Evolutionary conservation across 2,329 filamentous ascomycete genomes (phyloP), one percentile per base, ranked within the genome.

Genomic region (Gremmenia infestans): DNA sequence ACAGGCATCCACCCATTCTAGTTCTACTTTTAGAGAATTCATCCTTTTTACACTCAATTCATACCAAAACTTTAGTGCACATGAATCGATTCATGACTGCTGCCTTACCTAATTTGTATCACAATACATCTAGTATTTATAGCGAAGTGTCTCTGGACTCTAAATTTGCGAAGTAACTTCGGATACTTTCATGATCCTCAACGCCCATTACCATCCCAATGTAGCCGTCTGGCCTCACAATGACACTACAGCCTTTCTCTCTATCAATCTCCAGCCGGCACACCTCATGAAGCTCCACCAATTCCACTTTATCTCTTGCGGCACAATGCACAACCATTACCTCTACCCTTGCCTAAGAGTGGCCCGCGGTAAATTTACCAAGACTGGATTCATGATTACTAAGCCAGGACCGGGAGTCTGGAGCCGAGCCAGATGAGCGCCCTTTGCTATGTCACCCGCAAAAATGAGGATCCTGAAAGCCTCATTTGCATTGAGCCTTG

Each of bases 141-240:
- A 17, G 17, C 8, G 3, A 15, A 40, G 15, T 40, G 3, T 40
- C 37, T 40, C 15, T 17, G 17, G 12, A 40, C 37, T 40, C n/a
- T 40, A 40, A 40, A 6, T 17, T 17, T 17, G 37, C 37, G 8
- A 40, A 40, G 37, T 40, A 40, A n/a, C n/a, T 17, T 17, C 15
- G 7, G 15, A 40, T 40, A 7, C 37, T 40, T 5, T 40, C 37
- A 40, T 40, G 8, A 37, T 61, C 68, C 1, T 65, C 59, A 62
- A 74, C 78, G 1, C 68, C 58, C 2, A 77, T 73, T 19, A 88
- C 70, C 8, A 78, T 81, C 1, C 87, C 87, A 5, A 89, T 80
- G 67, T 89, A 89, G 11, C 86, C 86, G 70, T 91, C 87, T 0
- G 87, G 87, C 5, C 87, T 76, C 3, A 90, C 83, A 61, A 86